phyloP scores from a whole-genome alignment of 2,329 filamentous ascomycete species.

The Clathrospora elynae region DNA sequence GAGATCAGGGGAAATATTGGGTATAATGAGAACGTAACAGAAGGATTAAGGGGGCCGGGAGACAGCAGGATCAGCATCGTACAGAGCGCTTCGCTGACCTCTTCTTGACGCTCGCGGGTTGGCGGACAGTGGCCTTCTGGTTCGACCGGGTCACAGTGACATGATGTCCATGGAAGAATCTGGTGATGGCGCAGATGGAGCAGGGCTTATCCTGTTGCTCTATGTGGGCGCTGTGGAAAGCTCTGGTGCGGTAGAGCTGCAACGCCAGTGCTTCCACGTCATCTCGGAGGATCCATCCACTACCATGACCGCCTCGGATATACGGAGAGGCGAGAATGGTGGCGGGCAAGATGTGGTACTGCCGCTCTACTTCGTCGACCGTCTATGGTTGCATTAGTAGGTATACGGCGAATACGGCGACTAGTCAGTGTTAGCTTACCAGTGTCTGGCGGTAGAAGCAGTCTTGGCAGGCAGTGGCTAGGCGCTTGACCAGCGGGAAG shows the following conservation, averaged over 20 bases:
- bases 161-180: slow-evolving; percentile 3
- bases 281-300: slow-evolving; percentile 34
- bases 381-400: too few species aligned
- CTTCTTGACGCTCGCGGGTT: slow-evolving; percentile 1
- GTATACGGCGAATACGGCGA: too few species aligned
- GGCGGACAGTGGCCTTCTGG: slow-evolving; percentile 3
- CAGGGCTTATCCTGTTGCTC: slow-evolving; percentile 33
- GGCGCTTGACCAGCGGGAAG: slow-evolving; percentile 21
- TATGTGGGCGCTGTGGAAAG: slow-evolving; percentile 32
- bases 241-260: slow-evolving; percentile 36
- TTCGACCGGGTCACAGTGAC: neutral
- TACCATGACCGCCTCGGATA: slow-evolving; percentile 23
- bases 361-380: slow-evolving; percentile 33
- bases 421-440: slow-evolving; percentile 20
- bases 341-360: slow-evolving; percentile 34
- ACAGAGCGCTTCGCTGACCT: neutral
- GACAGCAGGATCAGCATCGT: slow-evolving; percentile 1
- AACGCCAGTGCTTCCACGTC: slow-evolving; percentile 40
- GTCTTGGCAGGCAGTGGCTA: slow-evolving; percentile 30
- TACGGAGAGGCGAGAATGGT: slow-evolving; percentile 18
- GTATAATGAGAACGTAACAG: too few species aligned
- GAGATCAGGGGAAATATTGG: too few species aligned
- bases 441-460: slow-evolving; percentile 41
- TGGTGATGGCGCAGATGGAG: slow-evolving; percentile 30
- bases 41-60: too few species aligned